Base-by-base conservation (phyloP, 371 early-diverging fungal genomes). In the Massospora cicadina region DNA sequence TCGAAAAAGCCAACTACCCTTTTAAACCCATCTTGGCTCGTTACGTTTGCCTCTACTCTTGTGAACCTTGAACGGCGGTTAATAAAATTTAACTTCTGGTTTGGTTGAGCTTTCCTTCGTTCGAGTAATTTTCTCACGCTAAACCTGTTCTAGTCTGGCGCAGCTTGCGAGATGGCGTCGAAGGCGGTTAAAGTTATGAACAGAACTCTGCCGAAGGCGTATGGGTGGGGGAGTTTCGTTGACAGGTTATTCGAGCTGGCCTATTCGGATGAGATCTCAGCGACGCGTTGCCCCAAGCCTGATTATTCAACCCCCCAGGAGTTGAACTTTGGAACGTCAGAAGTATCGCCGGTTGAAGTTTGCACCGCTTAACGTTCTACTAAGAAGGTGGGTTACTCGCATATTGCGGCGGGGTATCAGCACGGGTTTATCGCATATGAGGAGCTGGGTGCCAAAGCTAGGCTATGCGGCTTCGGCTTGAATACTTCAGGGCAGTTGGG, bases 401-500 rank as follows among this genome's bases (percentile, higher is more conserved):
- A 23, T 25, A 57, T 57, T 25, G 58, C 58, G 23, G 23, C 58
- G 28, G 58, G 58, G 23, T 57, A 25, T 57, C 58, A 57, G 28
- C 58, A 57, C 26, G 58, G 58, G 26, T 57, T 57, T 25, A 57
- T 57, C 17, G 28, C 23, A 12, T 57, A 23, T n/a, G n/a, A n/a
- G 3, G 28, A 57, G 28, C 17, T 10, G 12, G 26, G n/a, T 27
- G 28, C 12, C 17, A 13, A 57, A 57, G 13, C 7, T 57, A 27
- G n/a, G 26, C 28, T 57, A n/a, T 12, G 12, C 28, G 17, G 23
- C 17, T 57, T 57, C n/a, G 58, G 58, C 7, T 57, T 57, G 28
- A 57, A 57, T 57, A n/a, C 58, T 57, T 27, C 25, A n/a, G 58
- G 58, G 25, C 58, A 57, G 26, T n/a, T 57, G 7, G 58, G 58